These are phyloP conservation scores for Pythium aquatile DNA, from an alignment of 352 stramenopile genomes.

Conservation along the genomic window DNA sequence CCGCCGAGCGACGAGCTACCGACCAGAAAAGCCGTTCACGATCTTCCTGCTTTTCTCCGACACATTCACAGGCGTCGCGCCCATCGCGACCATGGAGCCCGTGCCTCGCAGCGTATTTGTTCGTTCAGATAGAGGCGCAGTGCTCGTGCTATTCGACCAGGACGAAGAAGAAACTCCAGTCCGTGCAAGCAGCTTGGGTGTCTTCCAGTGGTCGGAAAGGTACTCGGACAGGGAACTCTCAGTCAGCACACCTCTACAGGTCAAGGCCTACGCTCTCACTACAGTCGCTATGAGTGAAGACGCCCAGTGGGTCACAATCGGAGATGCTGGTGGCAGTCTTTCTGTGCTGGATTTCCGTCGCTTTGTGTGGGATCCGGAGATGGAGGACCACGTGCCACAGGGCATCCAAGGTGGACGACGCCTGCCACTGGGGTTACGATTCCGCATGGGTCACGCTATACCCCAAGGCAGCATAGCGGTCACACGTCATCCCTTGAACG, in stretches of 20 bases:
- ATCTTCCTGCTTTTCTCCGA: constrained; percentile 42
- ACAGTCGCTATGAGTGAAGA: constrained; percentile 28
- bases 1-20: not conserved
- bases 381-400: not conserved
- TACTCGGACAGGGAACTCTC: constrained; percentile 51
- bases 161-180: not conserved
- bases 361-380: constrained; percentile 25
- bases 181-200: constrained; percentile 25
- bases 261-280: constrained; percentile 12
- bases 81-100: constrained; percentile 1
- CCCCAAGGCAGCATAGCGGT: not conserved
- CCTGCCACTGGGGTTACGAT: constrained; percentile 28
- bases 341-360: constrained; percentile 35
- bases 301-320: constrained; percentile 35
- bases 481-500: constrained; percentile 33
- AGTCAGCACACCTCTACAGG: constrained; percentile 29
- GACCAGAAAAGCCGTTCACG: constrained; percentile 4
- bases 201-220: constrained; percentile 58
- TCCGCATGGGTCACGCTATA: constrained; percentile 30
- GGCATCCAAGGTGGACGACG: constrained; percentile 23
- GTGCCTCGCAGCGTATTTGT: not conserved
- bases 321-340: constrained; percentile 28
- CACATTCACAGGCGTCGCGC: not conserved
- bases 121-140: constrained; percentile 25
- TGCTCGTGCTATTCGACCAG: constrained; percentile 34